Base-by-base conservation (phyloP, 1,284 basidiomycete species). In the Cyathus pygmaeus region DNA sequence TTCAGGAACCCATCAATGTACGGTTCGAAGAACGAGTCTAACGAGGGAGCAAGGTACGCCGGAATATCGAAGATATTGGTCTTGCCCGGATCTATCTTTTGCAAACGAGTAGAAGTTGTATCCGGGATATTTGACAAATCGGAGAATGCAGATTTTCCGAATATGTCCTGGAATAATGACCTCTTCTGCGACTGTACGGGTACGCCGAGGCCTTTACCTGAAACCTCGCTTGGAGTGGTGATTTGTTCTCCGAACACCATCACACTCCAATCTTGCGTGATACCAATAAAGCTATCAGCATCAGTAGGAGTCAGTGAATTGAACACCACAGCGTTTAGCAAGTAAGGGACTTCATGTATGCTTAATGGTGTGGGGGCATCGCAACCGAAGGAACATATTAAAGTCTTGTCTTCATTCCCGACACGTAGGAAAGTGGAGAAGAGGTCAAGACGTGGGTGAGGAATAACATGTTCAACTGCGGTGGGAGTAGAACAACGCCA, bases 121-220 rank as follows among this genome's bases (percentile, higher is more conserved):
- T 24, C 47, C 23, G 44, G 17, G 55, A 23, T 17, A 47, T 61
- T 57, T 3, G 74, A 63, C 30, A 72, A 59, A 53, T 80, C 78
- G 17, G 78, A 65, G 62, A 93, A 84, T 13, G 87, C 87, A 42
- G 90, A 86, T 59, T 84, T 81, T 52, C 94, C 94, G 69, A 95
- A 95, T 62, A 95, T 91, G 69, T 95, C 94, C 69, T 94, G 90
- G 76, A 95, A 94, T 6, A 96, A 76, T 17, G 92, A 91, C 63
- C 84, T 83, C 61, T 79, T 87, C 51, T 77, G 72, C 15, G 74
- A 62, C 11, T 69, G 59, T 30, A 76, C 67, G 13, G 72, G 67
- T 11, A 73, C 69, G 23, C 72, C 68, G 50, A 92, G 81, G n/a
- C 77, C 80, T 59, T 76, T 83, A 6, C 85, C 78, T 17, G 75